phyloP scores from a whole-genome alignment of 208 protist species.

The Porcisia deanei region DNA sequence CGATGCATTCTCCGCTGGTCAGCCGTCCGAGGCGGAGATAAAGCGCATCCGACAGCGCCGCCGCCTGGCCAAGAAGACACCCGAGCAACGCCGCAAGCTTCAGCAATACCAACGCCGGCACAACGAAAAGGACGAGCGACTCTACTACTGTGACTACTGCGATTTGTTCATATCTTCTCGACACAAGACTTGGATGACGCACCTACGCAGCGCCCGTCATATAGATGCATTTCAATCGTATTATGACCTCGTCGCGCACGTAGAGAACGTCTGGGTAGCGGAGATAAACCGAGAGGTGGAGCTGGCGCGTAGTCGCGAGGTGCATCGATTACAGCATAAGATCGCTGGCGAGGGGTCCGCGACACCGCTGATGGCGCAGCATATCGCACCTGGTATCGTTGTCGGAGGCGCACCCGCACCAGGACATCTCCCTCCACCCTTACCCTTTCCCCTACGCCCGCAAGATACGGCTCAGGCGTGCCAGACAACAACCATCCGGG shows the following conservation, averaged over 20 bases:
- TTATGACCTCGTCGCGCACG: constrained; percentile 52
- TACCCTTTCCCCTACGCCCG: neutral
- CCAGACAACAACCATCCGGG: constrained; percentile 7
- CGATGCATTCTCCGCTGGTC: constrained; percentile 7
- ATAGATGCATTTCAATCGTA: constrained; percentile 71
- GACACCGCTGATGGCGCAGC: constrained; percentile 35
- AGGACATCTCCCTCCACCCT: constrained; percentile 2
- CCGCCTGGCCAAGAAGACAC: constrained; percentile 47
- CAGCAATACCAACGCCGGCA: constrained; percentile 75
- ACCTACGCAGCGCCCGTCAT: constrained; percentile 62
- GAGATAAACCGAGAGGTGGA: constrained; percentile 47
- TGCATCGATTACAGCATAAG: constrained; percentile 34
- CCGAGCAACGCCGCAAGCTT: constrained; percentile 56
- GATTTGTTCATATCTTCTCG: constrained; percentile 78
- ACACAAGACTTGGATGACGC: constrained; percentile 42
- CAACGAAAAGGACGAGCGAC: constrained; percentile 77
- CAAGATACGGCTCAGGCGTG: neutral
- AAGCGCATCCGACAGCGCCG: constrained; percentile 40
- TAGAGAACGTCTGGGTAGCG: constrained; percentile 56
- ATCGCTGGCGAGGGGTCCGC: constrained; percentile 32
- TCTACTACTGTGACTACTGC: constrained; percentile 90
- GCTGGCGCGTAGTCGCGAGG: constrained; percentile 28
- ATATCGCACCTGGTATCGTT: constrained; percentile 40
- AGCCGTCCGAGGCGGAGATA: constrained; percentile 38
- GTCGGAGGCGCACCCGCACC: constrained; percentile 41